Percentiles rank a stretch among this genome's conserved stretches.
phyloP scores from a whole-genome alignment of 129 eudicot species.

The Arctium lappa region DNA sequence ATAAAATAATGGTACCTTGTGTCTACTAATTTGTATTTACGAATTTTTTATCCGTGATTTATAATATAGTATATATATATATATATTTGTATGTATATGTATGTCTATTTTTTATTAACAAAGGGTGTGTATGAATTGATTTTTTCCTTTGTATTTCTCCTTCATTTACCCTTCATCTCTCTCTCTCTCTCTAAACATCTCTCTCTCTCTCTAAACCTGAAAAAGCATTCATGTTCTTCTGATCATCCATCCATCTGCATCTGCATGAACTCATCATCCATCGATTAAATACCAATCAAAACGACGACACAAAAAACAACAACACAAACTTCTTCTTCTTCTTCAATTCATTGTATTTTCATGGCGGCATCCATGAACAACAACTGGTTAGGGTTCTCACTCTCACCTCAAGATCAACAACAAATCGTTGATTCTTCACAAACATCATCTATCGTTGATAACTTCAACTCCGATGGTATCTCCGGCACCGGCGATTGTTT shows the following conservation, averaged over 20 bases:
- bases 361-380: conserved; percentile 62
- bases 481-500: conserved; percentile 51
- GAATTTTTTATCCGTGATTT: too few species aligned
- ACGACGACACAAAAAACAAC: background rate
- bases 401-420: conserved; percentile 49
- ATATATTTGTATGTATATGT: background rate
- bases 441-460: conserved; percentile 31
- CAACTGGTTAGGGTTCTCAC: conserved; percentile 90
- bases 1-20: too few species aligned
- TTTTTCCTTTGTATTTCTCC: conserved; percentile 34
- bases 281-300: conserved; percentile 22
- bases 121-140: conserved; percentile 26
- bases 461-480: conserved; percentile 48
- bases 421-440: conserved; percentile 39
- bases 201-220: background rate
- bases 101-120: conserved; percentile 21
- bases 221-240: conserved; percentile 9
- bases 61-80: background rate
- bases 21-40: too few species aligned
- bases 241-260: conserved; percentile 21
- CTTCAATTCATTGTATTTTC: background rate
- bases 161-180: conserved; percentile 28
- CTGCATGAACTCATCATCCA: conserved; percentile 30
- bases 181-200: background rate
- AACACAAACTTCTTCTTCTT: background rate